These are phyloP conservation scores for Schizothecium vesticola DNA, from an alignment of 495 filamentous ascomycete species.

Conservation along the genomic window DNA sequence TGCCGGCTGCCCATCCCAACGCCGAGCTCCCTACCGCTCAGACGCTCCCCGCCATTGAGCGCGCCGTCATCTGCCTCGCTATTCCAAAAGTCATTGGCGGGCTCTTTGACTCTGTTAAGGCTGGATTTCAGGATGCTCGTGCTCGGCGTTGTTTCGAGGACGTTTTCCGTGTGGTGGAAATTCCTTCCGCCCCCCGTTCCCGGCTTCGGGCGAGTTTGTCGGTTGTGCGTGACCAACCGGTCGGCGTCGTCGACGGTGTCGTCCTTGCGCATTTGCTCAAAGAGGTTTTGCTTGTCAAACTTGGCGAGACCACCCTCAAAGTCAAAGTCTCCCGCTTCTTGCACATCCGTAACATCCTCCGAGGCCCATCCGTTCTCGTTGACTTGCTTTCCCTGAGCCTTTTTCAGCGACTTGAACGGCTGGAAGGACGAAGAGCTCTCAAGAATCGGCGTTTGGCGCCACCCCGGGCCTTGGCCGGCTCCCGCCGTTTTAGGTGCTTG, in stretches of 20 bases:
- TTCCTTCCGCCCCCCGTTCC: constrained; percentile 73
- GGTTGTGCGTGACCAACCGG: constrained; percentile 84
- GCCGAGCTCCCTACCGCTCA: constrained; percentile 35
- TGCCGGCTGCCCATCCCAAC: constrained; percentile 41
- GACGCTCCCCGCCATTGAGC: constrained; percentile 40
- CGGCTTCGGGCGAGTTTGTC: constrained; percentile 60
- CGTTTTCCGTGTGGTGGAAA: constrained; percentile 81
- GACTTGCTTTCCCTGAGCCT: constrained; percentile 46
- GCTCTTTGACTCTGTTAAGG: constrained; percentile 37
- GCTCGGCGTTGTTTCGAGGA: constrained; percentile 55
- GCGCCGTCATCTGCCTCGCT: constrained; percentile 64
- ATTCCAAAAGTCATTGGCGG: constrained; percentile 51
- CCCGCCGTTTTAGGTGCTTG: constrained; percentile 22
- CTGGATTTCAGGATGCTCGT: constrained; percentile 25
- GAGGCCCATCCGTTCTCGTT: constrained; percentile 90
- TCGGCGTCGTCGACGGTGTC: constrained; percentile 84
- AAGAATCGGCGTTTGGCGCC: constrained; percentile 78
- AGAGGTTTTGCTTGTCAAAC: constrained; percentile 87
- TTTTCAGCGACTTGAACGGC: constrained; percentile 52
- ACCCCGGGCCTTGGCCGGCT: constrained; percentile 55
- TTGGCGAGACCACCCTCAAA: constrained; percentile 82
- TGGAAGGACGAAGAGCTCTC: constrained; percentile 54
- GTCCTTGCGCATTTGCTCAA: constrained; percentile 79
- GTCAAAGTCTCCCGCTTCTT: constrained; percentile 90
- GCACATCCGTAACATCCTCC: constrained; percentile 94